Conservation (phyloP, 2,329 filamentous ascomycete genomes). For the Clarireedia monteithiana region DNA sequence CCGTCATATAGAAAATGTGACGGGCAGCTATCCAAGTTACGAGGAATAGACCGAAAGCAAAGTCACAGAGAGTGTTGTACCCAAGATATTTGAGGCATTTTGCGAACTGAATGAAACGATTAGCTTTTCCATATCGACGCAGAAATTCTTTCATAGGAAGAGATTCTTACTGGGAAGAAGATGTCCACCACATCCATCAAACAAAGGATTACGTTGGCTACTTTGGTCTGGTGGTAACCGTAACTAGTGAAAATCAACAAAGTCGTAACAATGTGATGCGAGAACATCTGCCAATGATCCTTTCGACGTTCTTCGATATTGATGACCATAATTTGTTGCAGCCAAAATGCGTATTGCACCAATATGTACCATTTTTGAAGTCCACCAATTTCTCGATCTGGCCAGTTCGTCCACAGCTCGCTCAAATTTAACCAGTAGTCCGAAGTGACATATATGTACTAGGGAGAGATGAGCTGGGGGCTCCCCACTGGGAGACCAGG, state of each 20-base stretch:
- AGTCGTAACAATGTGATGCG: conserved; percentile 87
- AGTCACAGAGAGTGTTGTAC: conserved; percentile 68
- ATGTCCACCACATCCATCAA: conserved; percentile 93
- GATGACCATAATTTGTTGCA: conserved; percentile 90
- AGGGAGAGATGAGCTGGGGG: conserved; percentile 17
- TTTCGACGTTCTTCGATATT: conserved; percentile 92
- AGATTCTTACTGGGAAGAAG: conserved; percentile 60
- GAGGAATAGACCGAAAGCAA: conserved; percentile 80
- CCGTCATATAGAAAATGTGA: conserved; percentile 69
- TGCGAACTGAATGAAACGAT: conserved; percentile 51
- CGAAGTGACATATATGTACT: conserved; percentile 77
- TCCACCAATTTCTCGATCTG: conserved; percentile 64
- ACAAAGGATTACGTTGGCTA: conserved; percentile 81
- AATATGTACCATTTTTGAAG: conserved; percentile 85
- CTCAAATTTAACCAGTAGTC: conserved; percentile 69
- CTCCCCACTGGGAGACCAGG: neutral
- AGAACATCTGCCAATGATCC: conserved; percentile 94
- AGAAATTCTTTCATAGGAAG: neutral
- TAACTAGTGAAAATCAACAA: conserved; percentile 75
- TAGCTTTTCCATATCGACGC: conserved; percentile 1
- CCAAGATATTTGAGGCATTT: conserved; percentile 91
- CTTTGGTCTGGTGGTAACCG: conserved; percentile 76
- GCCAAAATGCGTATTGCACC: conserved; percentile 83
- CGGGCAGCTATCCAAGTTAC: conserved; percentile 75
- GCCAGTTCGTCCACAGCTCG: conserved; percentile 81